phyloP scores from a whole-genome alignment of 2,329 filamentous ascomycete genomes.

The Beauveria varroae region DNA sequence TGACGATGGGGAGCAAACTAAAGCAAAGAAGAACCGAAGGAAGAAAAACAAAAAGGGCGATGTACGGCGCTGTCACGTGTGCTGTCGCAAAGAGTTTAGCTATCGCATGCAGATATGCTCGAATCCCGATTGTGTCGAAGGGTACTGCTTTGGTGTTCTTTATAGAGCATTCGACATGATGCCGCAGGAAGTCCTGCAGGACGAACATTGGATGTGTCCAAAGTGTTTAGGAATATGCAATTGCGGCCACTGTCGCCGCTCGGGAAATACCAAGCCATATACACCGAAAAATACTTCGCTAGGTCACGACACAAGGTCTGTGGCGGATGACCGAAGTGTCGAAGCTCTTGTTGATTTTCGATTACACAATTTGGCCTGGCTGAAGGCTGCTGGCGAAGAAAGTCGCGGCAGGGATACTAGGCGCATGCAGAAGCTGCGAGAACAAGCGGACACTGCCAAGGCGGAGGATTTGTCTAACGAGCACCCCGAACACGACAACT shows the following conservation, averaged over 20 bases:
- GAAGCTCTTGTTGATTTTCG: conserved; percentile 88
- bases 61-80: conserved; percentile 68
- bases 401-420: conserved; percentile 49
- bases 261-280: conserved; percentile 64
- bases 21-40: conserved; percentile 54
- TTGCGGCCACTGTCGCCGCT: conserved; percentile 67
- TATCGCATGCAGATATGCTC: conserved; percentile 84
- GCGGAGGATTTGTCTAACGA: conserved; percentile 33
- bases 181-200: conserved; percentile 74
- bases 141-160: conserved; percentile 89
- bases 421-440: conserved; percentile 48
- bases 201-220: conserved; percentile 80
- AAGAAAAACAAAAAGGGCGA: conserved; percentile 48
- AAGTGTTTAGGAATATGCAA: conserved; percentile 82
- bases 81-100: conserved; percentile 67
- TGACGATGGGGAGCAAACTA: conserved; percentile 55
- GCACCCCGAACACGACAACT: conserved; percentile 20
- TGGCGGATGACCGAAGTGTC: conserved; percentile 85
- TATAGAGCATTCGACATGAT: conserved; percentile 88
- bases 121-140: conserved; percentile 57
- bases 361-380: conserved; percentile 78
- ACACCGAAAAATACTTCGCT: conserved; percentile 80
- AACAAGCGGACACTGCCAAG: conserved; percentile 51
- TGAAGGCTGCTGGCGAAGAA: conserved; percentile 54
- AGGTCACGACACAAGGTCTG: conserved; percentile 82